Evolutionary conservation across 2,329 filamentous ascomycete genomes (phyloP).

Genomic region (Graphiopsis chlorocephala): DNA sequence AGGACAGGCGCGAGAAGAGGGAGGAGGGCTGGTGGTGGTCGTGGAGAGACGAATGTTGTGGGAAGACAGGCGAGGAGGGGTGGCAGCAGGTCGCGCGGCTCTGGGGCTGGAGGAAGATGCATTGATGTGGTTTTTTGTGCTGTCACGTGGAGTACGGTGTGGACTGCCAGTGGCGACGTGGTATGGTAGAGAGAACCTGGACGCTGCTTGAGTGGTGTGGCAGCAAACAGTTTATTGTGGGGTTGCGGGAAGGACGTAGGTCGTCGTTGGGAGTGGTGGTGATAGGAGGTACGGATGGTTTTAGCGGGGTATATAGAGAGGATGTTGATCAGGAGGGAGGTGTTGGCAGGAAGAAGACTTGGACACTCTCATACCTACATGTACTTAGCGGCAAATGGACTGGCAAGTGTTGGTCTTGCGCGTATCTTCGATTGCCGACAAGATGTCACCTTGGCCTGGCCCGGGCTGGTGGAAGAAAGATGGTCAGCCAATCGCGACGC

Average conservation of each 20-base stretch:
- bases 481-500: not conserved
- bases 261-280: not conserved
- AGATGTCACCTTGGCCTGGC: not conserved
- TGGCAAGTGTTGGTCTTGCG: not conserved
- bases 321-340: not conserved
- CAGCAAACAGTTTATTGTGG: conserved; percentile 2
- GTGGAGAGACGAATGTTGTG: conserved; percentile 57
- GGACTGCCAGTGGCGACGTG: not conserved
- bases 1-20: conserved; percentile 62
- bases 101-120: conserved; percentile 54
- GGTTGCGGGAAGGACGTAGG: not conserved
- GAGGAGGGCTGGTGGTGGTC: conserved; percentile 59
- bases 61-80: conserved; percentile 63
- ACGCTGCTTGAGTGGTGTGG: not conserved
- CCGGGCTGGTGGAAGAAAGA: not conserved
- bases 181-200: not conserved
- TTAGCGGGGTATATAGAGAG: not conserved
- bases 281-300: not conserved
- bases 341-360: not conserved
- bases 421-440: not conserved
- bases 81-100: conserved; percentile 56
- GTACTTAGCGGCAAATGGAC: not conserved
- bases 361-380: not conserved
- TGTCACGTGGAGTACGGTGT: not conserved
- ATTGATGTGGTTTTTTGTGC: conserved; percentile 42